Evolutionary conservation across 805 yeast genomes (phyloP).

Genomic region (Starmerella sp.): DNA sequence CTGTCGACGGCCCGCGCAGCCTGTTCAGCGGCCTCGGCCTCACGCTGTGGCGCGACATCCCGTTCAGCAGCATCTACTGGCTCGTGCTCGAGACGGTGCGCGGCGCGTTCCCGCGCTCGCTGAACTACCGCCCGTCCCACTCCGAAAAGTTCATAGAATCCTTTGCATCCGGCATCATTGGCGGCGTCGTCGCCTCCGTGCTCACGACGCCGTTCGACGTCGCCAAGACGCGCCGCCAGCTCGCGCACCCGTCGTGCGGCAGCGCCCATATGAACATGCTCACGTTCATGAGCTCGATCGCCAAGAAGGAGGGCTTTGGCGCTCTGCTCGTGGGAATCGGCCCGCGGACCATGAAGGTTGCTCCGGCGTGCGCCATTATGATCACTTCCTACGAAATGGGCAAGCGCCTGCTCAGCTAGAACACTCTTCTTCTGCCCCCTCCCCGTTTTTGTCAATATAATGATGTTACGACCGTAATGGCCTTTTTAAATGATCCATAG

Average conservation of each 20-base stretch:
- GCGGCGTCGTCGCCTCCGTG: constrained; percentile 79
- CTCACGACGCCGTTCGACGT: constrained; percentile 93
- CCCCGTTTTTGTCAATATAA: background rate
- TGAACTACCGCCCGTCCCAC: constrained; percentile 3
- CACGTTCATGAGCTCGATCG: constrained; percentile 50
- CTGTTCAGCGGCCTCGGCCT: constrained; percentile 76
- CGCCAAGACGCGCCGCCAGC: constrained; percentile 85
- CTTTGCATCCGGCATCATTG: constrained; percentile 69
- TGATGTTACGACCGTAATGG: constrained; percentile 2
- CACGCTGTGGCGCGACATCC: constrained; percentile 95
- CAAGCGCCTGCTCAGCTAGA: constrained; percentile 40
- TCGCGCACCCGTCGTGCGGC: constrained; percentile 33
- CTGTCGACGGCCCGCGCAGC: constrained; percentile 46
- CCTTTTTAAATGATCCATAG: background rate
- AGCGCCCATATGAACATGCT: constrained; percentile 43
- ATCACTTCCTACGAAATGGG: constrained; percentile 88
- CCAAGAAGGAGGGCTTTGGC: constrained; percentile 58
- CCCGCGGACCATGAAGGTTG: constrained; percentile 82
- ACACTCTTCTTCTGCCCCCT: background rate
- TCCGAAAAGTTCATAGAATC: constrained; percentile 28
- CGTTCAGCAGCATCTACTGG: constrained; percentile 95
- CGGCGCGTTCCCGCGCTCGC: constrained; percentile 1
- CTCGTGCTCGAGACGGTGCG: constrained; percentile 53
- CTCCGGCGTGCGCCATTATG: constrained; percentile 98
- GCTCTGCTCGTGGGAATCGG: constrained; percentile 80